Conservation (phyloP, 805 yeast species). For the Maudiozyma turicensis region DNA sequence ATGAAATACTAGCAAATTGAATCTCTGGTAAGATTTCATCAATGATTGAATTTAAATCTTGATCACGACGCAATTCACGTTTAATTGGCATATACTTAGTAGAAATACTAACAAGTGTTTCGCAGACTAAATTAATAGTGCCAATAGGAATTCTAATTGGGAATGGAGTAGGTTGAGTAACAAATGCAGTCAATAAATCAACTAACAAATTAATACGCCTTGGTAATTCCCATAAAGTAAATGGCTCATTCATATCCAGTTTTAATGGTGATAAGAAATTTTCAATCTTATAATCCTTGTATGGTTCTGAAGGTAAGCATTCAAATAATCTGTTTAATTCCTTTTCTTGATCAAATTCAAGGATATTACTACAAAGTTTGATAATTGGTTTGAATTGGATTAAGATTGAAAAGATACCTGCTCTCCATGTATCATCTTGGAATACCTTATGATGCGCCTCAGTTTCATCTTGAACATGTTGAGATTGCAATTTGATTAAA, state of each 20-base stretch:
- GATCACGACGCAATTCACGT: conserved; percentile 48
- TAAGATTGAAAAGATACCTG: conserved; percentile 39
- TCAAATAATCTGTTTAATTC: conserved; percentile 36
- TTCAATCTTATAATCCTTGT: conserved; percentile 3
- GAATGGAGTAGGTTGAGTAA: conserved; percentile 44
- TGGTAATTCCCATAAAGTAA: conserved; percentile 42
- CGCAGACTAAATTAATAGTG: conserved; percentile 39
- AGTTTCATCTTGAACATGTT: conserved; percentile 27
- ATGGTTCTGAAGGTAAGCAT: conserved; percentile 28
- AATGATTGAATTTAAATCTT: conserved; percentile 37
- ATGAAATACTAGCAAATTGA: conserved; percentile 36
- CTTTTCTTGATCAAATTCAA: conserved; percentile 48
- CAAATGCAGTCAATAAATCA: conserved; percentile 36
- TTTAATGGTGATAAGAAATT: conserved; percentile 39
- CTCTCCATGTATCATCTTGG: conserved; percentile 38
- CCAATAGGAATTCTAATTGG: conserved; percentile 60
- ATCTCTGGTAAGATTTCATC: conserved; percentile 34
- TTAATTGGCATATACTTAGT: conserved; percentile 45
- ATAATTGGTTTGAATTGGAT: conserved; percentile 47
- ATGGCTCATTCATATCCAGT: conserved; percentile 51
- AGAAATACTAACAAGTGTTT: conserved; percentile 47
- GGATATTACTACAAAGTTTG: conserved; percentile 46
- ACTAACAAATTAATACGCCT: conserved; percentile 40
- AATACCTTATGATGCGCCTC: conserved; percentile 28
- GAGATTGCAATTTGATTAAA: conserved; percentile 45